phyloP scores from a whole-genome alignment of 2,329 filamentous ascomycete genomes.

The Leptosphaerulina australis region DNA sequence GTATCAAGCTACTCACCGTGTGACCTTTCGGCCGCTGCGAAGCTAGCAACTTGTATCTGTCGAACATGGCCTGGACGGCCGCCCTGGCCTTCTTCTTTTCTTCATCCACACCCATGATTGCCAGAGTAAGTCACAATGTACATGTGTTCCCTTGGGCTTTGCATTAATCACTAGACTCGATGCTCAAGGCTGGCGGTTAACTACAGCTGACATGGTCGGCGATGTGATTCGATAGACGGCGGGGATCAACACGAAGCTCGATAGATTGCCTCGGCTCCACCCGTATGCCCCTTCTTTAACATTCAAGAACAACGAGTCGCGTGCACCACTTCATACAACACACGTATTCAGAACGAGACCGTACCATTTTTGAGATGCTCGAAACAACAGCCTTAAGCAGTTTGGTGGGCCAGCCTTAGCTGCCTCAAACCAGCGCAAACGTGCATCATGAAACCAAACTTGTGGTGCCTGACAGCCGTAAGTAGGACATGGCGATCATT shows the following conservation, averaged over 20 bases:
- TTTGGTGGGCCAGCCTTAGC: conserved; percentile 2
- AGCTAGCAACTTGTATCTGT: conserved; percentile 44
- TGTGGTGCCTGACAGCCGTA: conserved; percentile 20
- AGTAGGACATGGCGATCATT: conserved; percentile 20
- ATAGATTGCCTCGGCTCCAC: conserved; percentile 25
- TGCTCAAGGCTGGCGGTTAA: conserved; percentile 3
- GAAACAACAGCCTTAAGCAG: conserved; percentile 17
- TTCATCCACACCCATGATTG: conserved; percentile 32
- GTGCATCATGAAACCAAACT: conserved; percentile 22
- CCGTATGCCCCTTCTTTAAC: neutral
- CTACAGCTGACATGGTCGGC: conserved; percentile 10
- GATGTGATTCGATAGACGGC: conserved; percentile 9
- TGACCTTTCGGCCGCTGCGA: conserved; percentile 40
- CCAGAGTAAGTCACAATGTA: neutral
- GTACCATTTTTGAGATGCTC: neutral
- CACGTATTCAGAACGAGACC: neutral
- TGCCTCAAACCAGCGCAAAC: conserved; percentile 20
- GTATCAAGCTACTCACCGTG: conserved; percentile 30
- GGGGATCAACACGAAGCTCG: conserved; percentile 10
- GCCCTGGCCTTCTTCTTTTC: conserved; percentile 43
- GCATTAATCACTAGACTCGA: conserved; percentile 12
- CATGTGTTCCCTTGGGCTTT: neutral
- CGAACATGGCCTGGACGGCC: conserved; percentile 47
- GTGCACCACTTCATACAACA: conserved; percentile 2
- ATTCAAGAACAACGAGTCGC: conserved; percentile 12